Evolutionary conservation across 768 basidiomycete genomes (phyloP), one percentile per base, ranked within the genome.

Genomic region (Vishniacozyma victoriae): DNA sequence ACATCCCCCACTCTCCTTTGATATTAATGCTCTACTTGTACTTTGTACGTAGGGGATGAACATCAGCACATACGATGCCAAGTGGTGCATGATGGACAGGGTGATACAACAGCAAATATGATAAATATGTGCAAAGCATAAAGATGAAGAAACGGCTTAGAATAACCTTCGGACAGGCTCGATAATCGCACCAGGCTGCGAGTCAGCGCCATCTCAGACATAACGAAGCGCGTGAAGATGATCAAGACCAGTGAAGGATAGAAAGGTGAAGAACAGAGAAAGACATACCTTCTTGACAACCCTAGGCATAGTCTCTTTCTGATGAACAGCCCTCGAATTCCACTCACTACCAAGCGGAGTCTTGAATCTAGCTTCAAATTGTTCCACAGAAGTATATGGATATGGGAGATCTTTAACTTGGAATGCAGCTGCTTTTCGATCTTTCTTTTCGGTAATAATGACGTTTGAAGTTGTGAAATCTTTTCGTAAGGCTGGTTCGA

Each of bases 371-470:
- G 84, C 81, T 73, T 95, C 91, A 64, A 85, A 96, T 75, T 96
- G 95, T 3, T 85, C 87, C 48, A 83, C 83, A 71, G 85, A 87
- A 7, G 93, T 96, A 67, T 90, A 97, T 3, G 93, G 95, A 72
- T 85, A 86, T 2, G 95, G 95, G 37, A 99, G 72, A 68, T 97
- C 92, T 71, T 86, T 86, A 46, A 90, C 82, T 51, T 83, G 77
- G 70, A 92, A 96, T 73, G 89, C 87, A 14, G 81, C 75, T 0
- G 87, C 91, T 70, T 95, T 95, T 75, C 88, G 89, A 75, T 97
- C 93, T 50, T 83, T 82, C 73, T 85, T 88, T 73, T 99, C 93
- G 1, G 88, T 90, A 62, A 99, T 87, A 75, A 99, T 95, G 64
- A 97, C 80, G 67, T 95, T 84, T 11, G 82, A 78, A 64, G 88